phyloP scores from a whole-genome alignment of 495 filamentous ascomycete genomes.

The Penicillium subrubescens region DNA sequence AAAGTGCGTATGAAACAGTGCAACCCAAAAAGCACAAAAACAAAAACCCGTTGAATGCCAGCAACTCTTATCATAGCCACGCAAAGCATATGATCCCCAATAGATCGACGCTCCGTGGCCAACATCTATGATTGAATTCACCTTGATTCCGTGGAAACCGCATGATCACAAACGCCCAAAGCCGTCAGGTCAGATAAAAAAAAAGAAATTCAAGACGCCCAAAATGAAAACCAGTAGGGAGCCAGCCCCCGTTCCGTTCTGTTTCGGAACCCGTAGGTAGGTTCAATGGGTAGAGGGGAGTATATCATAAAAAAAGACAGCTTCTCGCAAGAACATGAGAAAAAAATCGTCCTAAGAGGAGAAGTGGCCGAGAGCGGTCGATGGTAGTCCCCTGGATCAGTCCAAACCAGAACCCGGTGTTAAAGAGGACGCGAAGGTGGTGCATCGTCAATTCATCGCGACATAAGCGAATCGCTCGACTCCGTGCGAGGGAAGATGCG shows the following conservation, averaged over 20 bases:
- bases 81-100: constrained; percentile 10
- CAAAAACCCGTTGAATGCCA: constrained; percentile 20
- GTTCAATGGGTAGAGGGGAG: constrained; percentile 10
- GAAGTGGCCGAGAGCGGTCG: neutral
- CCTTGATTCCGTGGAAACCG: constrained; percentile 17
- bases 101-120: constrained; percentile 11
- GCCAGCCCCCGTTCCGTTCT: constrained; percentile 2
- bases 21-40: constrained; percentile 12
- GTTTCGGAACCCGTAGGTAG: neutral
- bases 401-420: constrained; percentile 9
- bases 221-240: constrained; percentile 23
- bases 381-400: constrained; percentile 16
- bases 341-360: neutral
- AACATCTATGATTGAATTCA: constrained; percentile 20
- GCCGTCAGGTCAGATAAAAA: constrained; percentile 4
- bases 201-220: constrained; percentile 12
- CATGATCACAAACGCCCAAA: constrained; percentile 28
- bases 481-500: constrained; percentile 47
- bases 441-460: constrained; percentile 30
- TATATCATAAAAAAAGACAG: constrained; percentile 6
- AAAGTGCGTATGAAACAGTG: constrained; percentile 21
- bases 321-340: neutral
- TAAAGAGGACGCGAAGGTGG: constrained; percentile 3
- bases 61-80: constrained; percentile 27
- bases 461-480: constrained; percentile 49